A percentile compares a stretch with the other conserved stretches of the same genome.
Evolutionary conservation across 2,329 filamentous ascomycete species (phyloP).

Genomic region (Nectriaceae sp.): DNA sequence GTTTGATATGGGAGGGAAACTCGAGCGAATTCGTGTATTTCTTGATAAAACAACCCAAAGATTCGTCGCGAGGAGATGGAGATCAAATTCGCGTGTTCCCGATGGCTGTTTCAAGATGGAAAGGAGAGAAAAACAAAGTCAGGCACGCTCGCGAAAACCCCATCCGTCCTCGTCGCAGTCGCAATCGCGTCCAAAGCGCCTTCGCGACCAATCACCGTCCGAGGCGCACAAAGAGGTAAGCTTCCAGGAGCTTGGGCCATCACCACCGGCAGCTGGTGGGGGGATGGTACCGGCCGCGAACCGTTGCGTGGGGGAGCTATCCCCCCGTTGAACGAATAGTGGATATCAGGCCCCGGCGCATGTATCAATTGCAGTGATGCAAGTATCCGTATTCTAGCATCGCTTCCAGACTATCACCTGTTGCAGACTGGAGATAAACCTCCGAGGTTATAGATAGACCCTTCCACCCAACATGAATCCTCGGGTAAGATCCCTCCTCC

Average conservation of each 20-base stretch:
- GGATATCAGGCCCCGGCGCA: background rate
- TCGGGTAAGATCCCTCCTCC: constrained; percentile 22
- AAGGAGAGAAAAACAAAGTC: constrained; percentile 9
- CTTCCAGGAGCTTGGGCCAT: constrained; percentile 30
- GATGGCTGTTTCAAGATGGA: background rate
- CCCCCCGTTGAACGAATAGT: constrained; percentile 5
- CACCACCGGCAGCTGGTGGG: constrained; percentile 21
- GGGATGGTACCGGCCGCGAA: constrained; percentile 12
- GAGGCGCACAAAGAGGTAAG: background rate
- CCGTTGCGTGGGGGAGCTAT: constrained; percentile 4
- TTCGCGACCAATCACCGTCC: constrained; percentile 25
- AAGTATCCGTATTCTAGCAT: constrained; percentile 9
- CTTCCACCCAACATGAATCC: constrained; percentile 27
- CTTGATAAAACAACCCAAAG: background rate
- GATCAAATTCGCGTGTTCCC: background rate
- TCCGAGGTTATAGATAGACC: background rate
- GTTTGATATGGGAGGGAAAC: background rate
- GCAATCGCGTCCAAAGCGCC: constrained; percentile 16
- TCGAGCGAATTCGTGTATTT: background rate
- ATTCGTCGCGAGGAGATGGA: background rate
- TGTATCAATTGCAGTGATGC: constrained; percentile 32
- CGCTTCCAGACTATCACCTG: constrained; percentile 1
- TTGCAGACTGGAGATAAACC: background rate
- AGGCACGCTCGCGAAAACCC: constrained; percentile 1
- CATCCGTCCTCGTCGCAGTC: constrained; percentile 21